A percentile compares a stretch with the other conserved stretches of the same genome.
phyloP scores from a whole-genome alignment of 208 protist species.

The Trypanosoma congolense region DNA sequence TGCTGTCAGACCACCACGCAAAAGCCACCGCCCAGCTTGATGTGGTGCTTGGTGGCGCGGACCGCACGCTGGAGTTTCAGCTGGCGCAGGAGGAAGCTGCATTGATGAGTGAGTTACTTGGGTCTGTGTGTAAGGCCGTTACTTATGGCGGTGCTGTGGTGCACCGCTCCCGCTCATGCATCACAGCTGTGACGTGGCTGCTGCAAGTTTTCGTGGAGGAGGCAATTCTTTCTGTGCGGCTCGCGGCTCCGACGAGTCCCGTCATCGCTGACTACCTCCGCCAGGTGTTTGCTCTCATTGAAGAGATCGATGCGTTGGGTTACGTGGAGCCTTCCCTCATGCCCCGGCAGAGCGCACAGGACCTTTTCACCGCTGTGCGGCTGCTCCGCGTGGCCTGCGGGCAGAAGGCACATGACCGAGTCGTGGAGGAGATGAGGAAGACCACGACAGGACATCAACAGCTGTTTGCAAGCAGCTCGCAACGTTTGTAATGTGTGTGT shows the following conservation, averaged over 20 bases:
- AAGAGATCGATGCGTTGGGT: conserved; percentile 47
- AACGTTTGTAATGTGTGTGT: not conserved
- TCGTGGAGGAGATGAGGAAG: conserved; percentile 29
- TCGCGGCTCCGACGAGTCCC: conserved; percentile 11
- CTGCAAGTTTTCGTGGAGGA: conserved; percentile 50
- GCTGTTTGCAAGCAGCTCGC: not conserved
- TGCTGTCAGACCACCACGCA: conserved; percentile 40
- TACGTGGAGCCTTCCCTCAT: conserved; percentile 49
- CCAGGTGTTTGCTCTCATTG: conserved; percentile 46
- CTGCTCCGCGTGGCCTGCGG: conserved; percentile 56
- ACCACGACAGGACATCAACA: conserved; percentile 1
- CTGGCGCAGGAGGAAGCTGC: conserved; percentile 56
- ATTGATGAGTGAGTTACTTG: conserved; percentile 32
- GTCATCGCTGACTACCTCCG: conserved; percentile 28
- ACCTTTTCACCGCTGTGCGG: conserved; percentile 50
- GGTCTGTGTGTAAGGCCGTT: conserved; percentile 28
- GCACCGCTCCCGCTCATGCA: conserved; percentile 32
- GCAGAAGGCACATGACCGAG: conserved; percentile 34
- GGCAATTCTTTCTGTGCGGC: conserved; percentile 46
- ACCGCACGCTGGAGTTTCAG: conserved; percentile 55
- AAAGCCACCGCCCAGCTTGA: conserved; percentile 36
- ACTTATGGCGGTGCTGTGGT: conserved; percentile 48
- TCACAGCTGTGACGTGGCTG: conserved; percentile 43
- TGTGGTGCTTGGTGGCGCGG: conserved; percentile 22
- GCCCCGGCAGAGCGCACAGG: conserved; percentile 33